Evolutionary conservation across 2,329 filamentous ascomycete species (phyloP), one percentile per base, ranked within the genome.

Genomic region (Phialocephala sp.): DNA sequence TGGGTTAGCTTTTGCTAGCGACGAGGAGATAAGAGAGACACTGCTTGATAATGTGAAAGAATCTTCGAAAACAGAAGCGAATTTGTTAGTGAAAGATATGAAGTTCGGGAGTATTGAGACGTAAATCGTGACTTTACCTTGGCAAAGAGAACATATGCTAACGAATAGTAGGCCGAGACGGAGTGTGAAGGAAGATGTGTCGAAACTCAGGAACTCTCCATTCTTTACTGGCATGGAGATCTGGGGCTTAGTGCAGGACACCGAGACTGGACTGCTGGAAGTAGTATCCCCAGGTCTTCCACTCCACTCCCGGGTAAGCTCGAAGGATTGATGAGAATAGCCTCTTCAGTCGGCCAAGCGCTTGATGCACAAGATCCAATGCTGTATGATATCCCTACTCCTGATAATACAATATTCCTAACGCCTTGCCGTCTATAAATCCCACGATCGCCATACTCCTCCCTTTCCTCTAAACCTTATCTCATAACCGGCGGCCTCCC

Each of bases 401-500:
- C 63, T 60, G 60, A 63, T 61, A 61, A 60, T 54, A 27, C 36
- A 66, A 50, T 52, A 41, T 57, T 61, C 67, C 24, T 35, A 71
- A 71, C 72, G 69, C 71, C 73, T 63, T 62, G 67, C 69, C 68
- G 64, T 71, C 60, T 66, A 67, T 62, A 63, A 39, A 27, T 36
- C 22, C 60, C 32, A 47, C 47, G 54, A 61, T 11, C 36, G n/a
- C 41, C 54, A 54, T 47, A 45, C 52, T 55, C 52, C 18, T 41
- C 32, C 41, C 47, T 14, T 35, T 15, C 24, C 41, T 47, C 41
- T 47, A 55, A 32, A 0, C n/a, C 18, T 69, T 67, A 98, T 80
- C 93, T 86, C 94, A 97, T 97, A 60, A 97, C 89, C 1, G 95
- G 95, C 68, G 94, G 94, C 67, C 95, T 85, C 4, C 88, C 90